A percentile compares a stretch with the other conserved stretches of the same genome.
These are phyloP conservation scores for Macrophomina pseudophaseolina DNA, from an alignment of 2,329 filamentous ascomycete species.

Conservation along the genomic window DNA sequence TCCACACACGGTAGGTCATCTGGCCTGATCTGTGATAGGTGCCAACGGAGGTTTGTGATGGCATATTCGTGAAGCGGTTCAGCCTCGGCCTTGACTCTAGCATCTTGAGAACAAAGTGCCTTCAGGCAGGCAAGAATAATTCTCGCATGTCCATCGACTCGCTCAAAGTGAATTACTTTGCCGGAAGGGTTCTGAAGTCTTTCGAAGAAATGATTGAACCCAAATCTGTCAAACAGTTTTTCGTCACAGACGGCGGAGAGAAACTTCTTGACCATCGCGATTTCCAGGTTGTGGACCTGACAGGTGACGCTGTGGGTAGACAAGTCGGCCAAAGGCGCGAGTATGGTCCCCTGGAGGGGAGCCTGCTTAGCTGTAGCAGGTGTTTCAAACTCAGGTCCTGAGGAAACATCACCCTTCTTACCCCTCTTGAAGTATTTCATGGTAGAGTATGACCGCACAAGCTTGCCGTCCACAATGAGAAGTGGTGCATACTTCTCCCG, in stretches of 20 bases:
- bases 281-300: background rate
- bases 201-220: background rate
- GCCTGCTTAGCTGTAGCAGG: background rate
- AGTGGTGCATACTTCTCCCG: constrained; percentile 6
- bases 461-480: background rate
- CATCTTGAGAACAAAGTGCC: background rate
- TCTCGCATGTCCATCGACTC: background rate
- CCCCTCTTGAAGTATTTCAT: constrained; percentile 16
- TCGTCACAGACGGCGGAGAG: background rate
- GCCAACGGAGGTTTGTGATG: background rate
- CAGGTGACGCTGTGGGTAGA: background rate
- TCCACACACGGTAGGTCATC: background rate
- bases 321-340: background rate
- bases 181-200: background rate
- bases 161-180: background rate
- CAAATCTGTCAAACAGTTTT: background rate
- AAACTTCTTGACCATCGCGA: background rate
- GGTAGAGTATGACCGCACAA: background rate
- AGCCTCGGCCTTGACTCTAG: background rate
- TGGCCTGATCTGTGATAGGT: background rate
- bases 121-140: background rate
- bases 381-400: background rate
- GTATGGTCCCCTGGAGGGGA: background rate
- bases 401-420: background rate
- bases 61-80: background rate